Percentiles rank a stretch among this genome's conserved stretches.
Conservation (phyloP, 2,329 filamentous ascomycete genomes). For the Pseudogymnoascus sp. region DNA sequence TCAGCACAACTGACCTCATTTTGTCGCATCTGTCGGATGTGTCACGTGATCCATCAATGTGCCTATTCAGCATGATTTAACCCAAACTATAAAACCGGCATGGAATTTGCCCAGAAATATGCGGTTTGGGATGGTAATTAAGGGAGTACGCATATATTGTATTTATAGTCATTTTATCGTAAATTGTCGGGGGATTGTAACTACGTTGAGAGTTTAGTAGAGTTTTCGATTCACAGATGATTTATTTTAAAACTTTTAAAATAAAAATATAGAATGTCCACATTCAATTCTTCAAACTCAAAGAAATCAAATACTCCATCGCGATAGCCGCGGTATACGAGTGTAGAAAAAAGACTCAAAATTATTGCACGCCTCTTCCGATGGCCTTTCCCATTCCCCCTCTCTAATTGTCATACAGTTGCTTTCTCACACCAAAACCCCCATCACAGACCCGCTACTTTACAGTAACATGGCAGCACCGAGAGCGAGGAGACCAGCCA, state of each 20-base stretch:
- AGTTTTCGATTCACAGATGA: neutral
- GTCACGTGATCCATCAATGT: neutral
- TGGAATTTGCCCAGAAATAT: neutral
- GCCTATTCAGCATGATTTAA: neutral
- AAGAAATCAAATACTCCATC: constrained; percentile 4
- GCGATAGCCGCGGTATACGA: constrained; percentile 4
- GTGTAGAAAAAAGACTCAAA: constrained; percentile 6
- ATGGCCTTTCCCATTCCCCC: neutral
- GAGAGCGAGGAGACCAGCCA: neutral
- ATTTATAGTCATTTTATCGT: neutral
- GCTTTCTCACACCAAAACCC: neutral
- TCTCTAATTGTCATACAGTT: constrained; percentile 3
- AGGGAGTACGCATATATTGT: neutral
- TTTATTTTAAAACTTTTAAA: neutral
- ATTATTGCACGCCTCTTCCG: neutral
- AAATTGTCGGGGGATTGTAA: neutral
- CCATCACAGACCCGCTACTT: neutral
- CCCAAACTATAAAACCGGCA: neutral
- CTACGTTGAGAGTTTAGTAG: neutral
- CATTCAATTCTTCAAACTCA: constrained; percentile 2
- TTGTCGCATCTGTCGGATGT: neutral
- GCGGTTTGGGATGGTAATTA: neutral
- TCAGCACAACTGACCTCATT: neutral
- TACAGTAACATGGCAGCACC: constrained; percentile 4
- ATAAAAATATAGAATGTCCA: constrained; percentile 2